Evolutionary conservation across 2,329 filamentous ascomycete species (phyloP), one percentile per base, ranked within the genome.

Genomic region (Didymella segeticola): DNA sequence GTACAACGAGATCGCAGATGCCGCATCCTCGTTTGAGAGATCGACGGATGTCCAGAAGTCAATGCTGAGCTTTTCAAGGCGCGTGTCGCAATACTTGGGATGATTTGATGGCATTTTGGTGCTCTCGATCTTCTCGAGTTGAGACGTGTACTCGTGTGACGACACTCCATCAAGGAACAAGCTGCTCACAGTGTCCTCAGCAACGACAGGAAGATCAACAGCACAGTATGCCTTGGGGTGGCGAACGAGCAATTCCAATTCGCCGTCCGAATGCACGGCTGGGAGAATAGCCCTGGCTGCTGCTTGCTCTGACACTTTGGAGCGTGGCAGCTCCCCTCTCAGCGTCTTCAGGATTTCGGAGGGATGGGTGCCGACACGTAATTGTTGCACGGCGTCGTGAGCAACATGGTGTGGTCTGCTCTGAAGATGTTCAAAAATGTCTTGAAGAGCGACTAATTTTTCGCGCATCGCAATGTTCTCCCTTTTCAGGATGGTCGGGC

Each of bases 11-110:
- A 56, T 53, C 11, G 56, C 52, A 46, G 42, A 46, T 6, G 56
- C 56, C n/a, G 56, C 56, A 12, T 43, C 30, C 6, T 38, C 36
- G 22, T 56, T 53, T 12, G 53, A 12, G 3, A 59, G 30, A 26
- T 39, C 19, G 15, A 56, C 27, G n/a, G 52, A 52, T 1, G 56
- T 59, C 56, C 56, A 59, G 36, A 59, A 59, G 8, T 31, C 36
- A 15, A 59, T 50, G 23, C 56, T 43, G 14, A 59, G 36, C 38
- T 30, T 27, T 19, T 48, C 53, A 27, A 59, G 56, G 25, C 56
- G 53, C 20, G 45, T 15, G 17, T 59, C 56, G 30, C 50, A 59
- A 37, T 56, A 59, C 14, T 20, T 43, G 12, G 37, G 25, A 9
- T 36, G 45, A 11, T 45, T 6, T n/a, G 38, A 54, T 22, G 45